Conservation (phyloP, 768 basidiomycete species). For the button mushroom (Agaricus bisporus) region DNA sequence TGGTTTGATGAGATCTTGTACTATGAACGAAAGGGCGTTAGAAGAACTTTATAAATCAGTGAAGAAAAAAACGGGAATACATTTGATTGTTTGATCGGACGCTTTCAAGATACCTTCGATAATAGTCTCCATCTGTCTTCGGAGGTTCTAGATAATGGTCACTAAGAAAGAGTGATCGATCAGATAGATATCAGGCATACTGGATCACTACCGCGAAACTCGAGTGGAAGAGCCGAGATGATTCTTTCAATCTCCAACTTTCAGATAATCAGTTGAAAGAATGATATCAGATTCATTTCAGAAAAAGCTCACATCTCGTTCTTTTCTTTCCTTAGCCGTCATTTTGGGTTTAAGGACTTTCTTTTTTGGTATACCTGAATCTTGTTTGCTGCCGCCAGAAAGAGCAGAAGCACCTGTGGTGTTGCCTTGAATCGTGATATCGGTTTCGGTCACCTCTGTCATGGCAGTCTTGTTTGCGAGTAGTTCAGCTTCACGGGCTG, state of each 20-base stretch:
- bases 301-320: constrained; percentile 52
- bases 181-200: constrained; percentile 35
- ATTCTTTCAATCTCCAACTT: constrained; percentile 65
- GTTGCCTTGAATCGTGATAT: constrained; percentile 35
- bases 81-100: constrained; percentile 51
- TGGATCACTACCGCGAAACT: constrained; percentile 86
- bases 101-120: constrained; percentile 72
- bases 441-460: constrained; percentile 33
- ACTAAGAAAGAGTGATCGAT: background rate
- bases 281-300: background rate
- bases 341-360: constrained; percentile 60
- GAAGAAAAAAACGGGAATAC: constrained; percentile 27
- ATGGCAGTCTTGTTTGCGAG: constrained; percentile 32
- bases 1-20: constrained; percentile 67
- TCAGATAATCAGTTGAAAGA: background rate
- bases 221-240: constrained; percentile 73
- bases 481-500: constrained; percentile 13
- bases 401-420: constrained; percentile 29
- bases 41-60: background rate
- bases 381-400: constrained; percentile 17
- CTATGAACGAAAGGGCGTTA: constrained; percentile 29
- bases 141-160: constrained; percentile 44
- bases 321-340: constrained; percentile 78
- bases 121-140: constrained; percentile 74
- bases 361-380: constrained; percentile 34